Conservation (phyloP, 345 rosid genomes). For the Xanthoceras sorbifolium region DNA sequence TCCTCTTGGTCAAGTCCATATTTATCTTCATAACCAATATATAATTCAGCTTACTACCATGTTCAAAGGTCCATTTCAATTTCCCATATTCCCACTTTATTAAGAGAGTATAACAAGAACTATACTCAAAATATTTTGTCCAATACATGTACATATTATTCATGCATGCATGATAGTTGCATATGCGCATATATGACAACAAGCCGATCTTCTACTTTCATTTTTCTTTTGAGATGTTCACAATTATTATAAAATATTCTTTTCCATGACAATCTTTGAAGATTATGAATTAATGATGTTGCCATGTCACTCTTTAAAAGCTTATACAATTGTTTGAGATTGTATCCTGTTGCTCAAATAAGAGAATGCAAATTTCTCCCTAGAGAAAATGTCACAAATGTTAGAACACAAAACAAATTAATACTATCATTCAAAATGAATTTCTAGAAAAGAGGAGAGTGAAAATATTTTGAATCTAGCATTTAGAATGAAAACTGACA, state of each 20-base stretch:
- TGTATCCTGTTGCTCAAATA: not conserved
- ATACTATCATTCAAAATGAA: not conserved
- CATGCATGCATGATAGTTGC: not conserved
- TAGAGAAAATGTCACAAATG: not conserved
- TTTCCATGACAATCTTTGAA: not conserved
- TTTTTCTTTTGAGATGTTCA: not conserved
- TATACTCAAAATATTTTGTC: not conserved
- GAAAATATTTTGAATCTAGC: not conserved
- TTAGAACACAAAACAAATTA: not conserved
- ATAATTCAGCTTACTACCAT: not conserved
- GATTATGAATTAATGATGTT: not conserved
- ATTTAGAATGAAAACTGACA: not conserved
- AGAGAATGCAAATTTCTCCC: not conserved
- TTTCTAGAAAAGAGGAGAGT: not conserved
- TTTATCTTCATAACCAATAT: not conserved
- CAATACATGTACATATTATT: not conserved
- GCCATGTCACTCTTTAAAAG: not conserved
- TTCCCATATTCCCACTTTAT: no score
- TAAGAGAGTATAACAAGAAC: not conserved
- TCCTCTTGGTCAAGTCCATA: not conserved
- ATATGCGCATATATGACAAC: not conserved
- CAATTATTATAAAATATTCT: not conserved
- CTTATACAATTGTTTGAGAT: not conserved
- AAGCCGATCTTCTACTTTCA: not conserved
- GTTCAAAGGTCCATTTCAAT: no score